Conservation (phyloP, 2,329 filamentous ascomycete genomes). For the Calonectria pseudoturangicola region DNA sequence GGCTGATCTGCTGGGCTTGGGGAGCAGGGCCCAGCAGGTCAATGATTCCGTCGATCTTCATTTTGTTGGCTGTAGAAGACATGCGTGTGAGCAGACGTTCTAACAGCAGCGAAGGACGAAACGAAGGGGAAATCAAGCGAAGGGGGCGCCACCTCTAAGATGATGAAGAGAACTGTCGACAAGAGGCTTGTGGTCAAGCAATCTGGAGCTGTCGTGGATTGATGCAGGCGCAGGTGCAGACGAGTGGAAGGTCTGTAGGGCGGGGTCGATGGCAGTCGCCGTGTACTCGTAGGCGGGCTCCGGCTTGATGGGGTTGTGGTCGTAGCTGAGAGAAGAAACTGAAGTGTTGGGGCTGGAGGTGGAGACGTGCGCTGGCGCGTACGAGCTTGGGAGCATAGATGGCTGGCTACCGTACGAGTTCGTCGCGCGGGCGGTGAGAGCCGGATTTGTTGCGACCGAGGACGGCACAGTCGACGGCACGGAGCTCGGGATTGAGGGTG, state of each 20-base stretch:
- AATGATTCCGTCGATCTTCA: constrained; percentile 85
- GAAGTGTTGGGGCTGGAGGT: constrained; percentile 58
- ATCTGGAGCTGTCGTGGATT: constrained; percentile 50
- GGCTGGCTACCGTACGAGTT: constrained; percentile 69
- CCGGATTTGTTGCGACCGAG: constrained; percentile 48
- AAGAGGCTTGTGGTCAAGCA: constrained; percentile 55
- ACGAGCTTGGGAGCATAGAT: constrained; percentile 65
- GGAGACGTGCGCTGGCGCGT: constrained; percentile 60
- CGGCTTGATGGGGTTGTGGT: constrained; percentile 60
- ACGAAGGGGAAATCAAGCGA: constrained; percentile 58
- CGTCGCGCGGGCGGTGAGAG: constrained; percentile 53
- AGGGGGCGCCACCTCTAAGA: constrained; percentile 71
- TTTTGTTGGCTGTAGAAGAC: constrained; percentile 66
- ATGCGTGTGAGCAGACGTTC: constrained; percentile 58
- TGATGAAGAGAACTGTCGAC: constrained; percentile 62
- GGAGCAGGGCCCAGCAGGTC: constrained; percentile 75
- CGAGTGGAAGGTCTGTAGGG: constrained; percentile 69
- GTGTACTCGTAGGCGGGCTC: constrained; percentile 73
- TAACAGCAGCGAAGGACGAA: constrained; percentile 55
- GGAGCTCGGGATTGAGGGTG: constrained; percentile 58
- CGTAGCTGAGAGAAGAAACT: constrained; percentile 57
- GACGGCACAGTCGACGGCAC: constrained; percentile 50
- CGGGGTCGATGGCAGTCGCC: constrained; percentile 78
- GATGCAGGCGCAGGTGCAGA: constrained; percentile 37
- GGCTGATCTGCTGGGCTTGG: constrained; percentile 72